Evolutionary conservation across 495 filamentous ascomycete species (phyloP), one percentile per base, ranked within the genome.

Genomic region (Penicillium daleae): DNA sequence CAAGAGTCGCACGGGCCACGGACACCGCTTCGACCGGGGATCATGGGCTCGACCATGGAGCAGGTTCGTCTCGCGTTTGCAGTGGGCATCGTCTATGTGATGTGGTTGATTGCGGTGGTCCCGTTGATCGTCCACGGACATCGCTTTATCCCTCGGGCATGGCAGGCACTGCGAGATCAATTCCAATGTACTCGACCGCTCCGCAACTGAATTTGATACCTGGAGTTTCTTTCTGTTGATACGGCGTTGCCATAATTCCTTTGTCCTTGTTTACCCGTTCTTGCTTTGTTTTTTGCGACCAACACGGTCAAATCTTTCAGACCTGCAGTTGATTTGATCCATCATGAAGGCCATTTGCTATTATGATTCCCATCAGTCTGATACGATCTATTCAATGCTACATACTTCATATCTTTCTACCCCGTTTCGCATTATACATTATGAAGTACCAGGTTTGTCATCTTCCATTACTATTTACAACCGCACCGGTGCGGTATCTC

Each of bases 91-190:
- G 71, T 76, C 0, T 73, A 71, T 63, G 57, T 63, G 29, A 73
- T 77, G 70, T 77, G 74, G 74, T 49, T 76, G 54, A 73, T 77
- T 32, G 66, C 74, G 22, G 74, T 77, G 33, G 67, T 77, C 12
- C 74, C 74, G 19, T 60, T 77, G 60, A 73, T 77, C 48, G 63
- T 77, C 13, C 74, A 77, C 55, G 74, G 74, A 0, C 65, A 71
- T 55, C 65, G 68, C 1, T 67, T 77, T 17, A 46, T 77, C 21
- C 68, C 72, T 17, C 68, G 70, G 13, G 59, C 56, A 2, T 68
- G 68, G 70, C 60, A 69, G 35, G 51, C 61, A 4, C 17, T 72
- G 46, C 59, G 58, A 27, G 35, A 58, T 48, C 66, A 63, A 15
- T 70, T 71, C 31, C 62, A 66, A 21, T 65, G 44, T 29, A 55